Evolutionary conservation across 371 early-diverging fungal genomes (phyloP), one percentile per base, ranked within the genome.

Genomic region (Cladochytrium tenue): DNA sequence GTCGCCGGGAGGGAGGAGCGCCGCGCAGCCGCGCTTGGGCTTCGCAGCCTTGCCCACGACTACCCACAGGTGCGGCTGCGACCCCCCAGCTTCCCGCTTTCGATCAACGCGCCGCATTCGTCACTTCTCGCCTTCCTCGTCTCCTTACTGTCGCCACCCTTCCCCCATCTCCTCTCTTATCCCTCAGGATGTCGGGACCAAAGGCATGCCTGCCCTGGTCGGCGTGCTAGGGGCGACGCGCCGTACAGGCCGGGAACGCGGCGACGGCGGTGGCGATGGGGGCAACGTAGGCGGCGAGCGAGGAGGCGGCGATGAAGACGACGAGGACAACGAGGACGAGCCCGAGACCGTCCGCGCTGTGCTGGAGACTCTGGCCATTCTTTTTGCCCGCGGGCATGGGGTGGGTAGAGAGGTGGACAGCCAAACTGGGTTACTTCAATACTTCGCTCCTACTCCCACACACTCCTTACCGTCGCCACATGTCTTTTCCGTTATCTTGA

Each of bases 21-120:
- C 58, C 78, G 95, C 51, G 93, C 94, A 1, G 93, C 93, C 3
- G 92, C 95, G 2, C 82, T 90, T 32, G 89, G 91, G 3, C 77
- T 97, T 53, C 93, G 93, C 67, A 93, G 93, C 0, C 84, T 96
- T 35, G 86, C 92, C 5, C 76, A 92, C 52, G 94, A 96, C 43
- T 91, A 88, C 80, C 81, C 83, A 64, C 72, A 81, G 77, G 92
- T 90, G 78, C 26, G 76, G n/a, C n/a, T n/a, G n/a, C n/a, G n/a
- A n/a, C n/a, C n/a, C n/a, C n/a, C n/a, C n/a, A n/a, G n/a, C n/a
- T n/a, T n/a, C n/a, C n/a, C n/a, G n/a, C n/a, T n/a, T n/a, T n/a
- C n/a, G n/a, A n/a, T n/a, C n/a, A n/a, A n/a, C n/a, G n/a, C n/a
- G n/a, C n/a, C n/a, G n/a, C n/a, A n/a, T 53, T 17, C n/a, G 43